phyloP scores from a whole-genome alignment of 768 basidiomycete genomes.

The Serendipita sp. region DNA sequence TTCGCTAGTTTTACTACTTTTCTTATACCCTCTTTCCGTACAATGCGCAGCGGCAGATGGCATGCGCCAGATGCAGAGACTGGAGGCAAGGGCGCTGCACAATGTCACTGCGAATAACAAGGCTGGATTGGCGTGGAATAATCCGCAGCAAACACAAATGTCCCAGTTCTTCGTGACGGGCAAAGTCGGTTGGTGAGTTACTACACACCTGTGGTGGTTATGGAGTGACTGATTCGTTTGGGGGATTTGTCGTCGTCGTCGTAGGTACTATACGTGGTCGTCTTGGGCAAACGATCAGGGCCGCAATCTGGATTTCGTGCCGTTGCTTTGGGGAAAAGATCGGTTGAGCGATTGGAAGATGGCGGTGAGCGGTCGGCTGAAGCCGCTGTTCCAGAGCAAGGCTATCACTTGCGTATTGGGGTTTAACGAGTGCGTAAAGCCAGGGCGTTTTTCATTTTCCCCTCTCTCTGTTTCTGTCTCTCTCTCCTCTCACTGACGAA shows the following conservation, averaged over 20 bases:
- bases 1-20: too few relatives aligned
- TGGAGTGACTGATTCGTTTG: neutral
- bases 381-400: constrained; percentile 21
- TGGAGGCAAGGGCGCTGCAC: neutral
- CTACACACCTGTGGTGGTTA: neutral
- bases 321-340: constrained; percentile 38
- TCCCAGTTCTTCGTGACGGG: constrained; percentile 29
- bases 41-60: too few relatives aligned
- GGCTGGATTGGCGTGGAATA: constrained; percentile 36
- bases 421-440: constrained; percentile 37
- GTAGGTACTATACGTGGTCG: constrained; percentile 42
- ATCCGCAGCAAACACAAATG: constrained; percentile 28
- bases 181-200: constrained; percentile 35
- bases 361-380: constrained; percentile 23
- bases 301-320: constrained; percentile 35
- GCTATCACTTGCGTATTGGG: constrained; percentile 31
- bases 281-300: constrained; percentile 17
- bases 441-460: neutral
- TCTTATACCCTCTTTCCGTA: too few relatives aligned
- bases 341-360: constrained; percentile 25
- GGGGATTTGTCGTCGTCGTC: too few relatives aligned
- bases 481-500: neutral
- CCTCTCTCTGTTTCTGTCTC: neutral
- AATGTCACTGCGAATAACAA: constrained; percentile 26
- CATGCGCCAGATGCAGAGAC: neutral